phyloP scores from a whole-genome alignment of 768 basidiomycete genomes.

The Podaxis sp. region DNA sequence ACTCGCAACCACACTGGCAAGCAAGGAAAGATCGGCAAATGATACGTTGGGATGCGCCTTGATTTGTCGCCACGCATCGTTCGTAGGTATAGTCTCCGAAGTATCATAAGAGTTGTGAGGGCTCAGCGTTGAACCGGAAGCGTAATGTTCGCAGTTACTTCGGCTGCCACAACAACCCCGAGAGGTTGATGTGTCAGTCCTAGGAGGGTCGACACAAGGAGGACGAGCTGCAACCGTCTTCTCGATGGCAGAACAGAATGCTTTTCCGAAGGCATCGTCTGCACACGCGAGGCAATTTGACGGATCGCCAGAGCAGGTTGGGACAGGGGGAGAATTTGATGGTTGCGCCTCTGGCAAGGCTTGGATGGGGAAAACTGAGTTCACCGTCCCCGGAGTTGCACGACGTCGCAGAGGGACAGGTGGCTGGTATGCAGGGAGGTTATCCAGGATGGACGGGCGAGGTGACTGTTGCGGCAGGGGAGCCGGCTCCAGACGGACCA shows the following conservation, averaged over 20 bases:
- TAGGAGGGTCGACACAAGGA: slow-evolving; percentile 58
- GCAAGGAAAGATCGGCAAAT: slow-evolving; percentile 77
- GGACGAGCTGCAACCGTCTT: slow-evolving; percentile 52
- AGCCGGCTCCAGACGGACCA: slow-evolving; percentile 19
- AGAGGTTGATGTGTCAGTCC: slow-evolving; percentile 19
- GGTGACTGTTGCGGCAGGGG: slow-evolving; percentile 11
- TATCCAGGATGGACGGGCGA: slow-evolving; percentile 64
- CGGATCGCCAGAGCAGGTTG: slow-evolving; percentile 81
- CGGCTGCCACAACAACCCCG: slow-evolving; percentile 23
- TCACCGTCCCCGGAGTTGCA: slow-evolving; percentile 32
- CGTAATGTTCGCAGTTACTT: slow-evolving; percentile 23
- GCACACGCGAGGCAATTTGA: slow-evolving; percentile 83
- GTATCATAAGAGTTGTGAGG: slow-evolving; percentile 18
- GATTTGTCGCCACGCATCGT: slow-evolving; percentile 80
- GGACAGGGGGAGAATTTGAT: slow-evolving; percentile 19
- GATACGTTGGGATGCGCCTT: slow-evolving; percentile 88
- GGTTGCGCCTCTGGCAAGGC: slow-evolving; percentile 21
- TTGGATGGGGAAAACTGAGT: slow-evolving; percentile 55
- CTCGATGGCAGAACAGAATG: slow-evolving; percentile 79
- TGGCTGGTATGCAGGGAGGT: slow-evolving; percentile 77
- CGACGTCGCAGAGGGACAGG: slow-evolving; percentile 78
- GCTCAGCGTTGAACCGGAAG: slow-evolving; percentile 20
- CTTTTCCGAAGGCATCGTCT: slow-evolving; percentile 83
- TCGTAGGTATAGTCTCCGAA: slow-evolving; percentile 68
- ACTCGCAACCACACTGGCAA: slow-evolving; percentile 88